phyloP scores from a whole-genome alignment of 306 rosid genomes.

The Ziziphus jujuba region DNA sequence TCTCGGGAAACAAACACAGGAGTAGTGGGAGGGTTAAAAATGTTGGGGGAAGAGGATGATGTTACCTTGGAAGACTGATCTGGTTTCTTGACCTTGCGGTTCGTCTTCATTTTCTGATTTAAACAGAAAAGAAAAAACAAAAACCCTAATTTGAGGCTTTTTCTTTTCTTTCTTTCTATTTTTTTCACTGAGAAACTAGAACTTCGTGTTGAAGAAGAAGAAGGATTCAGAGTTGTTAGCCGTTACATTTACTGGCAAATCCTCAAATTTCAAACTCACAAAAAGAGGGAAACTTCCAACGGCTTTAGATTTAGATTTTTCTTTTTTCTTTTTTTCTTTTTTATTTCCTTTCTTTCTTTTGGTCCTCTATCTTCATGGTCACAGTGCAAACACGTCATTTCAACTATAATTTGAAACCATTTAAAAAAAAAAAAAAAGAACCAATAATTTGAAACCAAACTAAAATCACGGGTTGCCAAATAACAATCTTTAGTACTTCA shows the following conservation, averaged over 20 bases:
- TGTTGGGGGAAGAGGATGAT: not conserved
- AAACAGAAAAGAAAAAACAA: not conserved
- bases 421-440: no score
- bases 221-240: not conserved
- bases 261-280: not conserved
- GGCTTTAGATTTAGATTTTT: no score
- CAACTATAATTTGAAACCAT: no score
- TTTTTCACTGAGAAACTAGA: no score
- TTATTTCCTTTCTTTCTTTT: no score
- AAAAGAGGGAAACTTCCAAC: no score
- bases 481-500: no score
- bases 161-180: not conserved
- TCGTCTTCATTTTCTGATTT: slow-evolving; percentile 42
- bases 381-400: no score
- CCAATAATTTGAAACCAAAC: no score
- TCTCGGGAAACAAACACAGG: not conserved
- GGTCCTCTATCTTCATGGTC: no score
- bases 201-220: not conserved
- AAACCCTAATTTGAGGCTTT: not conserved
- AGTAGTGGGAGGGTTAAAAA: slow-evolving; percentile 19
- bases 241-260: not conserved
- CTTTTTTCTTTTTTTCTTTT: no score
- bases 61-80: slow-evolving; percentile 45
- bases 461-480: no score
- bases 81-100: slow-evolving; percentile 47